A percentile compares a stretch with the other conserved stretches of the same genome.
These are phyloP conservation scores for Talaromyces sp. DNA, from an alignment of 2,329 filamentous ascomycete genomes.

Conservation along the genomic window DNA sequence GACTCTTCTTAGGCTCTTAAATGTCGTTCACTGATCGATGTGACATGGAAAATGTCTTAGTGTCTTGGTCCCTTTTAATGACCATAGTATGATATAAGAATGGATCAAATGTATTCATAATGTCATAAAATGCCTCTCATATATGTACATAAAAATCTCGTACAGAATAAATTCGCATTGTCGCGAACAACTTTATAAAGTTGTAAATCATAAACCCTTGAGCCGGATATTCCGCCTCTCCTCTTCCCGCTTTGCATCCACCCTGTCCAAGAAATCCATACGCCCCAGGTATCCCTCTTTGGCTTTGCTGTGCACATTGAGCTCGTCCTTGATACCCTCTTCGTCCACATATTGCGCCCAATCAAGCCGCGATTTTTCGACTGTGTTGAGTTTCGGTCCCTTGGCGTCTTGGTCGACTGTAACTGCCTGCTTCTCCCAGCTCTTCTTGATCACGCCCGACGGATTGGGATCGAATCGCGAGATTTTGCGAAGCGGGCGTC, in stretches of 20 bases:
- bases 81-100: background rate
- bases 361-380: slow-evolving; percentile 60
- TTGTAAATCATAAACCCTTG: slow-evolving; percentile 27
- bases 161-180: slow-evolving; percentile 3
- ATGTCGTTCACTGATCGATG: background rate
- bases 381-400: slow-evolving; percentile 58
- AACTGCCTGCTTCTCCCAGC: slow-evolving; percentile 34
- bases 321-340: slow-evolving; percentile 55
- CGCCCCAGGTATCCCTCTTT: slow-evolving; percentile 56
- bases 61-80: background rate
- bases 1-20: background rate
- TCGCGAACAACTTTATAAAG: background rate
- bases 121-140: slow-evolving; percentile 6
- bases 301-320: slow-evolving; percentile 56
- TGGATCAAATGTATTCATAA: slow-evolving; percentile 6
- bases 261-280: slow-evolving; percentile 57
- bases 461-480: slow-evolving; percentile 44
- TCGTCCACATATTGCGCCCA: slow-evolving; percentile 60
- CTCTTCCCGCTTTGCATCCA: slow-evolving; percentile 51
- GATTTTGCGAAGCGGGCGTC: slow-evolving; percentile 36
- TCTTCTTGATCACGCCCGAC: slow-evolving; percentile 37
- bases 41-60: background rate
- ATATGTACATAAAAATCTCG: slow-evolving; percentile 7
- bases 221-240: slow-evolving; percentile 49
- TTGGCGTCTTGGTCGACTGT: slow-evolving; percentile 27